phyloP scores from a whole-genome alignment of 345 rosid genomes.

The Lumnitzera littorea region DNA sequence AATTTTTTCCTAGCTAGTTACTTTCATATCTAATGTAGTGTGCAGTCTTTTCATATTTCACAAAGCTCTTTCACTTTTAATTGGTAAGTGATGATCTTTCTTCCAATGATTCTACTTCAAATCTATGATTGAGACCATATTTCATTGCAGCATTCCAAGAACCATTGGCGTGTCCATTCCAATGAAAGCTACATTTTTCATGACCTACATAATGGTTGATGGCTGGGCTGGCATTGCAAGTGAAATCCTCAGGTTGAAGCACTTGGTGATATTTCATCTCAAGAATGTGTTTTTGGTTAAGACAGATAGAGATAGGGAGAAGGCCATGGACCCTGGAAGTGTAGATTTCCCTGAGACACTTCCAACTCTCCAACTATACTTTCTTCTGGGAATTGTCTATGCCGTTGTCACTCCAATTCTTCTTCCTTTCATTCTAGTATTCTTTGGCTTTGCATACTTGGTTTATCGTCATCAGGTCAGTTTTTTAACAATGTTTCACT shows the following conservation, averaged over 20 bases:
- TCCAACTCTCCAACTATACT: conserved; percentile 87
- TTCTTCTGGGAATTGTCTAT: conserved; percentile 91
- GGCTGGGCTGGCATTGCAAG: conserved; percentile 98
- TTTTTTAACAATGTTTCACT: not conserved
- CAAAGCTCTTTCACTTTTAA: too few relatives aligned
- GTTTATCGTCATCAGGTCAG: conserved; percentile 98
- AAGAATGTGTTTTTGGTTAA: conserved; percentile 91
- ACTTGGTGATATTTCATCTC: conserved; percentile 73
- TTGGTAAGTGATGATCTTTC: too few relatives aligned
- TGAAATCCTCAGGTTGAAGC: conserved; percentile 87
- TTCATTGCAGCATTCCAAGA: conserved; percentile 68
- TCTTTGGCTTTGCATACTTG: conserved; percentile 91
- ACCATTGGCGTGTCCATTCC: conserved; percentile 97
- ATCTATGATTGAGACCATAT: not conserved
- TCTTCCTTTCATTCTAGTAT: conserved; percentile 83
- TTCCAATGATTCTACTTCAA: too few relatives aligned
- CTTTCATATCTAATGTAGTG: too few relatives aligned
- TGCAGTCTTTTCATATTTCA: too few relatives aligned
- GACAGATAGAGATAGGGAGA: conserved; percentile 73
- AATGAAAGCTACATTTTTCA: conserved; percentile 94
- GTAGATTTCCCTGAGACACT: conserved; percentile 81
- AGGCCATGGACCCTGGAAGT: conserved; percentile 83
- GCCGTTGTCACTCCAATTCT: conserved; percentile 92
- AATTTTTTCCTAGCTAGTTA: too few relatives aligned
- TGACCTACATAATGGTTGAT: conserved; percentile 94